Evolutionary conservation across 2,329 filamentous ascomycete species (phyloP).

Genomic region (Huntiella omanensis): DNA sequence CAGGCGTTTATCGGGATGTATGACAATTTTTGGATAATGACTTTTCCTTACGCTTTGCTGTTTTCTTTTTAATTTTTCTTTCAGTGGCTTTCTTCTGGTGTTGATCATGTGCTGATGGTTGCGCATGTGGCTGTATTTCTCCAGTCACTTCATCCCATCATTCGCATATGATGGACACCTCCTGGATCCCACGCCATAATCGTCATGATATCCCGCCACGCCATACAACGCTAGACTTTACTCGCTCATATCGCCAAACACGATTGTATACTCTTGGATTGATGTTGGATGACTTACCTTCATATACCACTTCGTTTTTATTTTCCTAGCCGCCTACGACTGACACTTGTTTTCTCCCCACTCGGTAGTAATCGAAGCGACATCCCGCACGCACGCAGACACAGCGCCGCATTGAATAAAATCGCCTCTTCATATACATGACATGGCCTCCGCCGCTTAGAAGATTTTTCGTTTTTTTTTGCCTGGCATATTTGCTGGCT

Average conservation of each 20-base stretch:
- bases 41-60: neutral
- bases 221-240: neutral
- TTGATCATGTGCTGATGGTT: neutral
- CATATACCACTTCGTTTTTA: neutral
- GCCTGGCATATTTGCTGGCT: no score
- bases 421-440: no score
- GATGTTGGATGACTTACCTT: neutral
- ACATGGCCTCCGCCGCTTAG: no score
- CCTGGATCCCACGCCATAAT: no score
- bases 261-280: conserved; percentile 1
- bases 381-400: neutral
- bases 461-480: no score
- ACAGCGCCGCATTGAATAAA: neutral
- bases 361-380: neutral
- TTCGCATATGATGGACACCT: no score
- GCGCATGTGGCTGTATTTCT: no score
- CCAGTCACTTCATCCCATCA: no score
- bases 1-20: conserved; percentile 4
- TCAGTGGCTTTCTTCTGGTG: neutral
- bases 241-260: neutral
- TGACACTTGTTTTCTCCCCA: conserved; percentile 4
- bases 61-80: neutral
- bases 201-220: no score
- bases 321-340: conserved; percentile 1
- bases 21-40: conserved; percentile 6